Evolutionary conservation across 2,329 filamentous ascomycete species (phyloP), one percentile per base, ranked within the genome.

Genomic region (Cercospora zeae-maydis): DNA sequence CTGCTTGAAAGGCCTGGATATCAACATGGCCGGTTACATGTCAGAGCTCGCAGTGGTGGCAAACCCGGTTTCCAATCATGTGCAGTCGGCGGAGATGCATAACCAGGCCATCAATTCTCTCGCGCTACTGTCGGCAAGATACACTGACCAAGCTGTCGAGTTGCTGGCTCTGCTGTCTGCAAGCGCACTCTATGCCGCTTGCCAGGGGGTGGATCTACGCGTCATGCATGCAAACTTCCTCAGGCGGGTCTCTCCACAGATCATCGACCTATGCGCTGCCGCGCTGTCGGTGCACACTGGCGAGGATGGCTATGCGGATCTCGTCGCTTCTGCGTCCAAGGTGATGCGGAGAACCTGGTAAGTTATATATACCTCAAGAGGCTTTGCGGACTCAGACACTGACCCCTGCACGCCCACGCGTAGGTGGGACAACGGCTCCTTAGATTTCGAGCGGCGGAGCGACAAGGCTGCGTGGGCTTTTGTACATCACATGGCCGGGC

Each of bases 81-180:
- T 89, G 1, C 85, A 87, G 72, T 81, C 81, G 0, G 86, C 88
- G 1, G 88, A 90, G 72, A 87, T 88, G 83, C 78, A 83, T 37
- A 90, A 90, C 69, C 87, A 90, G 72, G 78, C 81, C 0, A 77
- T 90, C 65, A 90, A 90, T 70, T 88, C 84, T 0, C 78, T 90
- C 13, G 88, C 87, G 9, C 61, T 72, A 19, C 68, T 71, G 53
- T 67, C 65, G 14, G 65, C 68, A 11, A 66, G 71, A 34, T 71
- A 70, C 51, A 72, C 67, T 4, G 36, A 65, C 14, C 66, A 71
- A 31, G 68, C 70, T 8, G 64, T 71, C 2, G 71, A 72, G 36
- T 24, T 70, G 1, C 61, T 72, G 42, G 64, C 60, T 10, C 36
- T 71, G 8, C 66, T 72, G 66, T 64, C 61, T 14, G 63, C 70